Base-by-base conservation (phyloP, 202 grass and related monocot genomes). In the Musa balbisiana region DNA sequence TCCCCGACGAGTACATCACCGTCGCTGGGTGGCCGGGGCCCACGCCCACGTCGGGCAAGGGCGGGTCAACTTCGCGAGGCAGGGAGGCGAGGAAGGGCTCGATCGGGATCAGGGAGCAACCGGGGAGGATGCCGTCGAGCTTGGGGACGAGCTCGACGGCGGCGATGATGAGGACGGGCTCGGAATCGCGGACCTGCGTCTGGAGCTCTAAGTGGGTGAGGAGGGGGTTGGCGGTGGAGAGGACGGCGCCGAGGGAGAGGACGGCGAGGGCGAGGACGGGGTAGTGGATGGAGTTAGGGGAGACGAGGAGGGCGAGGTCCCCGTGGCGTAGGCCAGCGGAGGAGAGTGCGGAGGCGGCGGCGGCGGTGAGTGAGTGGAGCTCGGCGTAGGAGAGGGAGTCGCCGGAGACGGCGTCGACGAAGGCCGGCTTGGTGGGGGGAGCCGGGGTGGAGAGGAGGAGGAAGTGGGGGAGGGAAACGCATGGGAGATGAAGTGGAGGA, bases 1-100 rank as follows among this genome's bases (percentile, higher is more conserved):
- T 89, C 54, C 88, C 84, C n/a, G 82, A 90, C 33, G 88, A 87
- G 79, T 90, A 90, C 78, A 90, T 82, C 51, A 87, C 50, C 50
- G 76, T 23, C 51, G 88, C 84, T 8, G 82, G 51, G 64, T 87
- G 79, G 1, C 66, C 60, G 2, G 29, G 16, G 26, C 10, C 33
- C 26, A 73, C 70, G 10, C 3, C 29, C 22, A 53, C 72, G 9
- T 10, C 50, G 1, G 43, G 73, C 56, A 51, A 50, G 27, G n/a
- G 53, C 13, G 24, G 19, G 27, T 19, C 51, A 52, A 12, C 5
- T 29, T 29, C 14, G 67, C 23, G 49, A 0, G 13, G 49, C 33
- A 69, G 16, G 20, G 79, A 29, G 14, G 51, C 26, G 78, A 78
- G 16, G 24, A 83, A 76, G 8, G 67, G 17, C 29, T 84, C 80